These are phyloP conservation scores for Cyberlindnera americana DNA, from an alignment of 805 yeast species.

Conservation along the genomic window DNA sequence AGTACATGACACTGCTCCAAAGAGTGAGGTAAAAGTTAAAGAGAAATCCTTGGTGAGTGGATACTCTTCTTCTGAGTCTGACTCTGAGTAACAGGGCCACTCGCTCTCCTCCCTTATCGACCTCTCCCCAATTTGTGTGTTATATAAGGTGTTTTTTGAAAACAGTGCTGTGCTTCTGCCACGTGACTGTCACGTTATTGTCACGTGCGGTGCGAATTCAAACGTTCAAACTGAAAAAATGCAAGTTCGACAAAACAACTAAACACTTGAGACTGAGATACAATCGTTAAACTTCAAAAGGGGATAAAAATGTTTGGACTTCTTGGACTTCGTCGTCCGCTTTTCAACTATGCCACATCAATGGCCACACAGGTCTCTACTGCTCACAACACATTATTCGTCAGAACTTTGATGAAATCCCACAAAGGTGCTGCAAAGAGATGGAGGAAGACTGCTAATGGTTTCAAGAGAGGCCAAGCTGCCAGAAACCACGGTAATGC, in stretches of 20 bases:
- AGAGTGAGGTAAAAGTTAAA: neutral
- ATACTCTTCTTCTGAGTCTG: conserved; percentile 17
- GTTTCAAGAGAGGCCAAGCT: conserved; percentile 63
- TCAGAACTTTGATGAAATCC: conserved; percentile 55
- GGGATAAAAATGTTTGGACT: conserved; percentile 15
- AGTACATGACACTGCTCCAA: no score
- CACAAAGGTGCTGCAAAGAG: conserved; percentile 87
- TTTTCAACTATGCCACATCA: neutral
- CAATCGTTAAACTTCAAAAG: neutral
- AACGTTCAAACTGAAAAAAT: no score
- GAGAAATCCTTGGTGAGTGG: neutral
- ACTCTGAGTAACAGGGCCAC: conserved; percentile 7
- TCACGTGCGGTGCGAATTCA: no score
- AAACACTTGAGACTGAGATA: neutral
- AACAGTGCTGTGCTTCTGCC: no score
- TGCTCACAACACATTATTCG: conserved; percentile 16
- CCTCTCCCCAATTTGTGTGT: no score
- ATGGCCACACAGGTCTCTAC: conserved; percentile 1
- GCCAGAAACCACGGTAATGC: conserved; percentile 94
- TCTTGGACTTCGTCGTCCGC: conserved; percentile 8
- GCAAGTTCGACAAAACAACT: neutral
- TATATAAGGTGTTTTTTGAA: no score
- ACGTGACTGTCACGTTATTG: no score
- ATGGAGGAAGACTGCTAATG: conserved; percentile 70
- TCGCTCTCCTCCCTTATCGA: neutral